Evolutionary conservation across 192 early-diverging fungal genomes (phyloP), one percentile per base, ranked within the genome.

Genomic region (Mortierella hygrophila): DNA sequence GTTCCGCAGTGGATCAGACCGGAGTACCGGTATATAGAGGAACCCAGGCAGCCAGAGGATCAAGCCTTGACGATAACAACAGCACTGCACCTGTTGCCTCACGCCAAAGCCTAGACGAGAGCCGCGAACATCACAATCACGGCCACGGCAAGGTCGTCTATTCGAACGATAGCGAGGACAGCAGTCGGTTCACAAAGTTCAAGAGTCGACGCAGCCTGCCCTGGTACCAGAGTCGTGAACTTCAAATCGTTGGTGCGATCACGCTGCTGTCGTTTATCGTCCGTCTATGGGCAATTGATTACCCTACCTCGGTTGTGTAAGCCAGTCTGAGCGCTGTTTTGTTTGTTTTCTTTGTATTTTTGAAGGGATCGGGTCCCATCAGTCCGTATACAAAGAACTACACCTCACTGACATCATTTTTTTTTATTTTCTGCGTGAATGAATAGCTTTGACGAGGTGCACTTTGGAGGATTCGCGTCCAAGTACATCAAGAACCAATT

Each of bases 401-500:
- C 23, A 10, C 21, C 26, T 74, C 63, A 6, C 42, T 73, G 18
- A 49, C 73, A 75, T 52, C 52, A 37, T 49, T 20, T 37, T 41
- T 35, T 21, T 10, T 49, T 41, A 55, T 15, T 81, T 82, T 57
- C 15, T 40, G 15, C 35, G 35, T 47, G 47, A 49, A 32, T 37
- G 37, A 41, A 81, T 83, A 96, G 95, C 2, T 99, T 99, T 88
- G 97, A 99, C 89, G 98, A 99, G 90, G 98, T 99, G 49, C 98
- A 99, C 75, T 99, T 99, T 91, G 98, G 98, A 76, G 98, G 98
- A 77, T 99, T 98, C 85, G 98, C 97, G 68, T 92, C 93, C 70
- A 92, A 94, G 88, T 99, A 99, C 78, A 90, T 98, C 74, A 94
- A 92, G 60, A 90, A 95, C 29, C 93, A 93, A 9, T 99, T 95